A percentile compares a stretch with the other conserved stretches of the same genome.
phyloP scores from a whole-genome alignment of 345 rosid species.

The Boechera divaricarpa region DNA sequence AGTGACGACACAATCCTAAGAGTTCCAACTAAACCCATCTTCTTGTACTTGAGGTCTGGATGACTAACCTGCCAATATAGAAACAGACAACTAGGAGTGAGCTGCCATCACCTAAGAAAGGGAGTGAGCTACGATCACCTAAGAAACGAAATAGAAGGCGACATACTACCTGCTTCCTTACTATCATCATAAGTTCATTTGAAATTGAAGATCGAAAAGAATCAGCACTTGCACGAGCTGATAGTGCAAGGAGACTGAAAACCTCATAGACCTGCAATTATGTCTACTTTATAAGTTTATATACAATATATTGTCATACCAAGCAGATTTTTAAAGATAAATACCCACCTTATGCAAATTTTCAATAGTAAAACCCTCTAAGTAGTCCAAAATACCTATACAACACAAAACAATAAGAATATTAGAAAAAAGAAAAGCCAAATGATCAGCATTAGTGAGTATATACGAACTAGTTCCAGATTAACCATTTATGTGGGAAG shows the following conservation, averaged over 20 bases:
- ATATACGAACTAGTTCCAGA: conserved; percentile 11
- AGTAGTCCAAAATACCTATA: conserved; percentile 84
- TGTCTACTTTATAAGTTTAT: conserved; percentile 7
- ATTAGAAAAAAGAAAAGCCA: conserved; percentile 4
- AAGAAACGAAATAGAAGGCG: conserved; percentile 16
- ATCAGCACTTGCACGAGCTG: conserved; percentile 51
- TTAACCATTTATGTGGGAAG: conserved; percentile 81
- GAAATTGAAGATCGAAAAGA: conserved; percentile 63
- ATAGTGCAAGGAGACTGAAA: conserved; percentile 66
- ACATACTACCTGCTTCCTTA: conserved; percentile 75
- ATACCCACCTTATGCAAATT: conserved; percentile 70
- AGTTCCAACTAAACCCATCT: conserved; percentile 83
- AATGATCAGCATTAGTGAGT: conserved; percentile 11
- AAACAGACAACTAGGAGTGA: neutral
- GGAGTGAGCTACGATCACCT: conserved; percentile 23
- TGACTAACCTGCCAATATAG: conserved; percentile 65
- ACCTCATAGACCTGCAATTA: conserved; percentile 75
- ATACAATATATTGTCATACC: conserved; percentile 16
- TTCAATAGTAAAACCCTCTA: conserved; percentile 76
- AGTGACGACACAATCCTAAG: conserved; percentile 73
- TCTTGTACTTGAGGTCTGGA: conserved; percentile 77
- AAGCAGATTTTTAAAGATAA: conserved; percentile 7
- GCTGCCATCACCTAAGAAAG: conserved; percentile 18
- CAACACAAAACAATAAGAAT: conserved; percentile 23
- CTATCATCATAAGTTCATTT: conserved; percentile 80